phyloP scores from a whole-genome alignment of 176 grass and related monocot genomes.

The barley (Hordeum vulgare) region DNA sequence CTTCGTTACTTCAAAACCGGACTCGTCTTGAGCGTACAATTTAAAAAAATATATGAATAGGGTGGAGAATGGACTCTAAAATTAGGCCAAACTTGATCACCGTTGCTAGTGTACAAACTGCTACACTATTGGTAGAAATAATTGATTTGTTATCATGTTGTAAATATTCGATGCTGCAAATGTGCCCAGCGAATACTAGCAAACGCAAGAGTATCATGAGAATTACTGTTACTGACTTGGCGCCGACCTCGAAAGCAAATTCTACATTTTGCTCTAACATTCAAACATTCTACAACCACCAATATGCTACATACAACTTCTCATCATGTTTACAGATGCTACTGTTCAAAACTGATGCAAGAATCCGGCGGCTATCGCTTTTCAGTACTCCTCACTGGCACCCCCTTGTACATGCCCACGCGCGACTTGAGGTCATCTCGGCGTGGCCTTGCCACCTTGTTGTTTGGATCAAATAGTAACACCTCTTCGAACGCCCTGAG shows the following conservation, averaged over 20 bases:
- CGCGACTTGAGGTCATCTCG: conserved; percentile 58
- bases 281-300: not conserved
- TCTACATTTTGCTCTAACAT: not conserved
- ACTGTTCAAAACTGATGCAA: conserved; percentile 24
- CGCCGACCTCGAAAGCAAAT: not conserved
- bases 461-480: conserved; percentile 88
- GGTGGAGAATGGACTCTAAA: too few relatives aligned
- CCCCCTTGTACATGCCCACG: conserved; percentile 70
- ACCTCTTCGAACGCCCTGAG: conserved; percentile 91
- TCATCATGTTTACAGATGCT: conserved; percentile 3
- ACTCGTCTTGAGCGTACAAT: too few relatives aligned
- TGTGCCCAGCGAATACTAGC: too few relatives aligned
- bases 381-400: conserved; percentile 42
- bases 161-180: too few relatives aligned
- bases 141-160: too few relatives aligned
- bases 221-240: not conserved
- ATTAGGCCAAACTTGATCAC: too few relatives aligned
- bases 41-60: too few relatives aligned
- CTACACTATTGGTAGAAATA: too few relatives aligned
- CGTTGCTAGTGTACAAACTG: too few relatives aligned
- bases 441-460: conserved; percentile 65
- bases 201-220: too few relatives aligned
- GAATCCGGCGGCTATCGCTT: conserved; percentile 5
- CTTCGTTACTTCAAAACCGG: too few relatives aligned
- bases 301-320: not conserved